Conservation (phyloP, 106 monocot genomes). For the Dendrobium chrysotoxum region DNA sequence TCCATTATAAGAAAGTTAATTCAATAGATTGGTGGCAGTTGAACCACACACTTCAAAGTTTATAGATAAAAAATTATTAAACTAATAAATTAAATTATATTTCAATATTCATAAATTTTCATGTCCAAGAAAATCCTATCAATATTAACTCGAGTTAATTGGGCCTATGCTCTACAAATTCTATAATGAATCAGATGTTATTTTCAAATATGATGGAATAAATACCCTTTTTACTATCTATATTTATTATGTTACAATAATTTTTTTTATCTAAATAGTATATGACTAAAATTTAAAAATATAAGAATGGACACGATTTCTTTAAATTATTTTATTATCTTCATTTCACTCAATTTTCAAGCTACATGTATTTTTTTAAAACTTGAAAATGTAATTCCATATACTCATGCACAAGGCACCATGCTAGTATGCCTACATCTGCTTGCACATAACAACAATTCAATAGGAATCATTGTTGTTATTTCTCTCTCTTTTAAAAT, state of each 20-base stretch:
- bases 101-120: background rate
- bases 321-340: background rate
- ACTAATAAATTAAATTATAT: background rate
- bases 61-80: background rate
- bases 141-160: background rate
- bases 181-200: background rate
- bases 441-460: too few species aligned
- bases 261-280: background rate
- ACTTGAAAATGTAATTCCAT: background rate
- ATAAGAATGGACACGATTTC: background rate
- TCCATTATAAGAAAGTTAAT: background rate
- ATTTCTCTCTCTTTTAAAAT: too few species aligned
- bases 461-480: too few species aligned
- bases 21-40: background rate
- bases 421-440: background rate
- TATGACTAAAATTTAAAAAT: background rate
- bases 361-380: background rate
- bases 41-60: too few species aligned
- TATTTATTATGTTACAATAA: background rate
- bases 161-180: background rate
- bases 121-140: background rate
- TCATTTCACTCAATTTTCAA: background rate
- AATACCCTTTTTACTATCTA: background rate
- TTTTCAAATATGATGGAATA: background rate
- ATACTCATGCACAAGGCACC: background rate